phyloP scores from a whole-genome alignment of 1,284 basidiomycete genomes.

The Austroboletus olivaceoglutinosus region DNA sequence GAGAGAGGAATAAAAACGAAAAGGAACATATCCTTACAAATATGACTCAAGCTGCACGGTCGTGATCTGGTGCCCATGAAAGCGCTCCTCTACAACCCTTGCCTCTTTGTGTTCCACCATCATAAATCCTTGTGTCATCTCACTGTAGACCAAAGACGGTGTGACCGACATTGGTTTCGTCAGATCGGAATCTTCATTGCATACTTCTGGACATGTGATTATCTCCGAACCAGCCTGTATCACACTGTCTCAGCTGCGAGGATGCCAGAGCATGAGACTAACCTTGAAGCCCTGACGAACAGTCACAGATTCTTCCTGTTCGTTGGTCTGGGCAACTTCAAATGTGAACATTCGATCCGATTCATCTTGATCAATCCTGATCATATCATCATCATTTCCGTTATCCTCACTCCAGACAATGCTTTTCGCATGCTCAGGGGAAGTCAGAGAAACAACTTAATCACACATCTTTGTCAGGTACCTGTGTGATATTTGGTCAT shows the following conservation, averaged over 20 bases:
- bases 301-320: conserved; percentile 54
- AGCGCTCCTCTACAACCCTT: neutral
- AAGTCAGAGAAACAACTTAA: conserved; percentile 50
- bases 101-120: conserved; percentile 25
- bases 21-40: too few relatives aligned
- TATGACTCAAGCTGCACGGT: too few relatives aligned
- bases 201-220: conserved; percentile 10
- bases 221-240: conserved; percentile 15
- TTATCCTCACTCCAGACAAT: conserved; percentile 45
- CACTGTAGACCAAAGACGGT: conserved; percentile 36
- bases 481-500: conserved; percentile 27
- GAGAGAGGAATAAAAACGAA: too few relatives aligned
- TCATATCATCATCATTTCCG: conserved; percentile 28
- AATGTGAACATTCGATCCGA: conserved; percentile 51
- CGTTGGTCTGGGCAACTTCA: conserved; percentile 54
- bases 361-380: conserved; percentile 38
- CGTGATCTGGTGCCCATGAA: too few relatives aligned
- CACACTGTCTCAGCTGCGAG: too few relatives aligned
- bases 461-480: conserved; percentile 58
- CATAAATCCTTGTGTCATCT: conserved; percentile 37
- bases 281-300: conserved; percentile 45
- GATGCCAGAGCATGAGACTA: neutral
- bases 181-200: conserved; percentile 6
- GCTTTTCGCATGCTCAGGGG: conserved; percentile 41
- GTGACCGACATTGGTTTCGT: conserved; percentile 9